Evolutionary conservation across 768 basidiomycete species (phyloP).

Genomic region (Pisolithus albus): DNA sequence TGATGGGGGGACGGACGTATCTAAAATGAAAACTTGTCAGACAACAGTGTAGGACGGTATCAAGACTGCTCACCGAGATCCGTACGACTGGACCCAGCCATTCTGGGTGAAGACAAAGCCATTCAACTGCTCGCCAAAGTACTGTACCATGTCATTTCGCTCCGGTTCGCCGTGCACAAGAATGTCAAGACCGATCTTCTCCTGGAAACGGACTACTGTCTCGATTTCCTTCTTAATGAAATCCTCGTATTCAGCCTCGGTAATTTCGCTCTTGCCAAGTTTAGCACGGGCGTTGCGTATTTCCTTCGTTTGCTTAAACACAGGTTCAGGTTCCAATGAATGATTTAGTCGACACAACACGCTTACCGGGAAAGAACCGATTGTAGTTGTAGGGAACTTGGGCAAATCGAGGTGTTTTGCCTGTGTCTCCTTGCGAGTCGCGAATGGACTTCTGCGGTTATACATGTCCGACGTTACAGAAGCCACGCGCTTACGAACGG

Average conservation of each 20-base stretch:
- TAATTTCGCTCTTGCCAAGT: slow-evolving; percentile 86
- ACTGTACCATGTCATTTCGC: slow-evolving; percentile 99
- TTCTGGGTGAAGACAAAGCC: slow-evolving; percentile 99
- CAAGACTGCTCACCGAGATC: slow-evolving; percentile 66
- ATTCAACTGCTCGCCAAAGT: slow-evolving; percentile 93
- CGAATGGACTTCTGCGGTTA: slow-evolving; percentile 85
- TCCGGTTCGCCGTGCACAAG: slow-evolving; percentile 99
- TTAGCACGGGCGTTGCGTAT: slow-evolving; percentile 96
- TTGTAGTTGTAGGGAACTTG: slow-evolving; percentile 97
- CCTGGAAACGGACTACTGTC: slow-evolving; percentile 91
- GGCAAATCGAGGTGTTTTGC: slow-evolving; percentile 84
- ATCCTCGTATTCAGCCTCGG: slow-evolving; percentile 81
- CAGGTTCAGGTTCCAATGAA: slow-evolving; percentile 7
- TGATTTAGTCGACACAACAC: not conserved
- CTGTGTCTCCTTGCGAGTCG: slow-evolving; percentile 81
- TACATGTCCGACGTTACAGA: slow-evolving; percentile 83
- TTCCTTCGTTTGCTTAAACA: slow-evolving; percentile 88
- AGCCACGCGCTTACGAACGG: slow-evolving; percentile 91
- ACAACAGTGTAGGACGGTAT: slow-evolving; percentile 3
- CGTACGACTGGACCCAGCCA: slow-evolving; percentile 99
- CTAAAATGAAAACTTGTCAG: slow-evolving; percentile 28
- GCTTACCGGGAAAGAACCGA: slow-evolving; percentile 91
- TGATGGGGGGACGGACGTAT: slow-evolving; percentile 97
- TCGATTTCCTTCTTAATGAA: slow-evolving; percentile 99
- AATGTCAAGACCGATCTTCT: slow-evolving; percentile 91